phyloP scores from a whole-genome alignment of 176 grass and related monocot species.

The Cenchrus americanus region DNA sequence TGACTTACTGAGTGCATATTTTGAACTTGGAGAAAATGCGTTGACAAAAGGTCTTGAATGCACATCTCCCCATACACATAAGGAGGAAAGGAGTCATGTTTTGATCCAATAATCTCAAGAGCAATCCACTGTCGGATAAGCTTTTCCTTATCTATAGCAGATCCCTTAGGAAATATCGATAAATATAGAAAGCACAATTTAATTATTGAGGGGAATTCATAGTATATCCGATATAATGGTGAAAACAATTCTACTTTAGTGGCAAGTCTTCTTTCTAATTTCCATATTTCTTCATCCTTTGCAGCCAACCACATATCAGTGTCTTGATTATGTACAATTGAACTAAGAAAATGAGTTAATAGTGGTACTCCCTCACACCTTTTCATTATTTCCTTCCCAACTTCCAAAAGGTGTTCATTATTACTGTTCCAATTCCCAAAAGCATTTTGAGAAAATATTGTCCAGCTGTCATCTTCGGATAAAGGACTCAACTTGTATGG shows the following conservation, averaged over 20 bases:
- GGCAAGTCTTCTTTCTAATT: not conserved
- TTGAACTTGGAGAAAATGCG: slow-evolving; percentile 21
- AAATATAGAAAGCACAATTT: slow-evolving; percentile 55
- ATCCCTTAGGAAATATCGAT: slow-evolving; percentile 46
- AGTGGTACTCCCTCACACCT: slow-evolving; percentile 47
- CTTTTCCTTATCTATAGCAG: slow-evolving; percentile 32
- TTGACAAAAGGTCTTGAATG: slow-evolving; percentile 39
- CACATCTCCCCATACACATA: slow-evolving; percentile 38
- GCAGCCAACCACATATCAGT: slow-evolving; percentile 15
- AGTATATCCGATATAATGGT: slow-evolving; percentile 22
- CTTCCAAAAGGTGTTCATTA: not conserved
- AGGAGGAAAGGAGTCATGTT: slow-evolving; percentile 22
- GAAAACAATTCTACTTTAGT: not conserved
- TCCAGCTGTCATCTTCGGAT: slow-evolving; percentile 41
- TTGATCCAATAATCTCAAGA: slow-evolving; percentile 36
- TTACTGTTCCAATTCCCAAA: slow-evolving; percentile 1
- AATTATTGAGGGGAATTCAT: not conserved
- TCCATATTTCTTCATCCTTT: slow-evolving; percentile 41
- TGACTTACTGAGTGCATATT: slow-evolving; percentile 24
- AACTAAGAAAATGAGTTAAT: slow-evolving; percentile 37
- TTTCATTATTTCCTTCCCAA: slow-evolving; percentile 46
- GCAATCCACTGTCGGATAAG: slow-evolving; percentile 46
- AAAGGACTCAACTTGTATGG: slow-evolving; percentile 32
- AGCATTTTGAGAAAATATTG: slow-evolving; percentile 41
- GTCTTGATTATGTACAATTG: not conserved